Evolutionary conservation across 306 rosid genomes (phyloP).

Genomic region (Biancaea sappan): DNA sequence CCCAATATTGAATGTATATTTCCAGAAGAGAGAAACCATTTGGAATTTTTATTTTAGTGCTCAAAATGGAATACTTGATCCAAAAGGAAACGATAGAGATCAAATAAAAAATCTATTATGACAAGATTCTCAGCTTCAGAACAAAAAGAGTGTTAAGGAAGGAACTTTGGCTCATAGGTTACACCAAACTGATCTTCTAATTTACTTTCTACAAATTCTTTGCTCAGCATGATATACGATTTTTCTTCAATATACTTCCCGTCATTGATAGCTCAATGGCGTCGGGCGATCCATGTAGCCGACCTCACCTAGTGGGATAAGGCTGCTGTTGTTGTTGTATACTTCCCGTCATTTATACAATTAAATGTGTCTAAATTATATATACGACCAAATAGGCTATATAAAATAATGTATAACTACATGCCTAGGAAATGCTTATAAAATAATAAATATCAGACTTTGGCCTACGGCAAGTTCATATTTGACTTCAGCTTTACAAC

Average conservation of each 20-base stretch:
- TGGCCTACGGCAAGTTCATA: background rate
- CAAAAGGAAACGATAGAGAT: background rate
- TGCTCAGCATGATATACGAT: too few species aligned
- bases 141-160: constrained; percentile 15
- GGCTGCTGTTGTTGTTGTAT: too few species aligned
- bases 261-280: too few species aligned
- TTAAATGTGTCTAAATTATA: too few species aligned
- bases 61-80: constrained; percentile 5
- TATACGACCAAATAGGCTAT: too few species aligned
- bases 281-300: too few species aligned
- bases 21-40: constrained; percentile 14
- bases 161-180: constrained; percentile 20
- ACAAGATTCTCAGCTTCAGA: constrained; percentile 2
- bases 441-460: constrained; percentile 6
- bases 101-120: background rate
- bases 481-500: too few species aligned
- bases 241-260: too few species aligned
- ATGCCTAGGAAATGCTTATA: constrained; percentile 16
- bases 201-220: background rate
- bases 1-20: constrained; percentile 10
- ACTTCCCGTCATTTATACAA: too few species aligned
- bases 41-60: background rate
- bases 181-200: constrained; percentile 7
- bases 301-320: too few species aligned
- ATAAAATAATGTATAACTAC: constrained; percentile 26